phyloP scores from a whole-genome alignment of 345 rosid species.

The Combretum micranthum region DNA sequence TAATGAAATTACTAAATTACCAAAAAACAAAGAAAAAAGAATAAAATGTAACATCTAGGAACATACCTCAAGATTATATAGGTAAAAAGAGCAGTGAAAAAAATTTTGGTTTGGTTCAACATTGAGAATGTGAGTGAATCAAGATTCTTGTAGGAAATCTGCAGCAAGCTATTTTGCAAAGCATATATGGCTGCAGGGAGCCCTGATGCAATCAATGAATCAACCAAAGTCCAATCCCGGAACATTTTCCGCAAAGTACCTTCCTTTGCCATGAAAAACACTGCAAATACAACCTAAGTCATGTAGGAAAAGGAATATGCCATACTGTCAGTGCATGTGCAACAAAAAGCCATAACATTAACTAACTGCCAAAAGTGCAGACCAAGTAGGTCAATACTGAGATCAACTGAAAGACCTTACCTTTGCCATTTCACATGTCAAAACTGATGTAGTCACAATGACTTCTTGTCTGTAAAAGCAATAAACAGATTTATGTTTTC shows the following conservation, averaged over 20 bases:
- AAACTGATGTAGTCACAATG: conserved; percentile 84
- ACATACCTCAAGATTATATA: conserved; percentile 70
- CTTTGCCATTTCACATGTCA: conserved; percentile 85
- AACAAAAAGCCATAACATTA: neutral
- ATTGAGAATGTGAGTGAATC: conserved; percentile 94
- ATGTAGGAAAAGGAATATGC: conserved; percentile 10
- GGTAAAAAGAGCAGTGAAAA: conserved; percentile 87
- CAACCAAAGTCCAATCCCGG: conserved; percentile 75
- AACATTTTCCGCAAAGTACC: conserved; percentile 61
- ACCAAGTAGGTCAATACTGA: neutral
- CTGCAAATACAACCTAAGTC: conserved; percentile 63
- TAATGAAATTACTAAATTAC: no score
- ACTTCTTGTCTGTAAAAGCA: conserved; percentile 57
- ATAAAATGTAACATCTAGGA: neutral
- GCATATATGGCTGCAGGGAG: conserved; percentile 97
- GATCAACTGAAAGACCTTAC: conserved; percentile 22
- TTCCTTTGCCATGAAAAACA: conserved; percentile 74
- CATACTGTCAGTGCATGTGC: neutral
- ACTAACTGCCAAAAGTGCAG: neutral
- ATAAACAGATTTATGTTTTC: conserved; percentile 6
- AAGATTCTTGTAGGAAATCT: conserved; percentile 91
- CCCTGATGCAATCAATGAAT: conserved; percentile 92
- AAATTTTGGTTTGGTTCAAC: conserved; percentile 91
- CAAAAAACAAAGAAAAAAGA: no score
- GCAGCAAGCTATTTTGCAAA: conserved; percentile 94